Conservation (phyloP, 768 basidiomycete species). For the Clitopilus hobsonii region DNA sequence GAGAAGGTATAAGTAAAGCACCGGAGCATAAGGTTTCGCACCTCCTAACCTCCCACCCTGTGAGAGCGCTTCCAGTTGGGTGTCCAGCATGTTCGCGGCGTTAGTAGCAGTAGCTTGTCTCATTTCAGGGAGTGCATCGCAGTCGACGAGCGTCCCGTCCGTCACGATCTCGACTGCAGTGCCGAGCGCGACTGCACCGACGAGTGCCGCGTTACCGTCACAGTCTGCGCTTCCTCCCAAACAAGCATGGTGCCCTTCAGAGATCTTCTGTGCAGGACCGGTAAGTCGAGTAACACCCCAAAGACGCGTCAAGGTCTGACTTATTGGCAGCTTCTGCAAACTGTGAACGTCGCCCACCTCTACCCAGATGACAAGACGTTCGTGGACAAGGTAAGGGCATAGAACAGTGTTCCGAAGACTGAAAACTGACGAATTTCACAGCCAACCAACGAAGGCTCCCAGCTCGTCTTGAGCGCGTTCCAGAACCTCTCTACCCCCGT, state of each 20-base stretch:
- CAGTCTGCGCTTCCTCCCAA: slow-evolving; percentile 60
- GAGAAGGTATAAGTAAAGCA: slow-evolving; percentile 1
- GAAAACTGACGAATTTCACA: slow-evolving; percentile 22
- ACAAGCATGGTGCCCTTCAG: slow-evolving; percentile 70
- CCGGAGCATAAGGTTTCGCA: neutral
- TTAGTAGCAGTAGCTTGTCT: slow-evolving; percentile 14
- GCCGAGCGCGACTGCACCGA: slow-evolving; percentile 57
- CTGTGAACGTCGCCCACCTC: slow-evolving; percentile 72
- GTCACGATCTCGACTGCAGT: slow-evolving; percentile 54
- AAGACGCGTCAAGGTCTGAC: neutral
- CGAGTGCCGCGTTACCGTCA: slow-evolving; percentile 53
- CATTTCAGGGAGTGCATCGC: slow-evolving; percentile 11
- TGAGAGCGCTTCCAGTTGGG: neutral
- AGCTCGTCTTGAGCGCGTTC: slow-evolving; percentile 70
- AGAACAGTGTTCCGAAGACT: neutral
- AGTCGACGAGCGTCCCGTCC: slow-evolving; percentile 20
- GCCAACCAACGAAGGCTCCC: slow-evolving; percentile 67
- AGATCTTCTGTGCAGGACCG: slow-evolving; percentile 78
- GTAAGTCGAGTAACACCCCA: slow-evolving; percentile 34
- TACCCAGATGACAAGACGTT: slow-evolving; percentile 85
- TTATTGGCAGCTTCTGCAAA: slow-evolving; percentile 65
- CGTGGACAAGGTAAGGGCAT: slow-evolving; percentile 56
- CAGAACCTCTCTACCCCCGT: slow-evolving; percentile 37
- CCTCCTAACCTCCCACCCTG: neutral
- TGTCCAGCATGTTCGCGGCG: slow-evolving; percentile 18